Evolutionary conservation across 768 basidiomycete species (phyloP).

Genomic region (Lactarius quietus): DNA sequence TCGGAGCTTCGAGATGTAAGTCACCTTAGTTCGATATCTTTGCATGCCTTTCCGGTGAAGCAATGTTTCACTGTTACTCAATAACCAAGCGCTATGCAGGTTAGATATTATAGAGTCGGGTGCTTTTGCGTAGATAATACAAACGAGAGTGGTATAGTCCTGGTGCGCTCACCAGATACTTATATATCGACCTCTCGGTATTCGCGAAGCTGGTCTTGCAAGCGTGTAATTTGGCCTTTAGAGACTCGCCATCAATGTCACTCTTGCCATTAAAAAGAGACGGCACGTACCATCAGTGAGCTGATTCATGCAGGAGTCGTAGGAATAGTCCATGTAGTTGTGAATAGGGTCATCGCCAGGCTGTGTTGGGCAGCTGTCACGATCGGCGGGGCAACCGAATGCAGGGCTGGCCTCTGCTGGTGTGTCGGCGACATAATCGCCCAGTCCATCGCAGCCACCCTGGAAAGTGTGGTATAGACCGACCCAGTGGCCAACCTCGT

Average conservation of each 20-base stretch:
- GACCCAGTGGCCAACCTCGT: conserved; percentile 61
- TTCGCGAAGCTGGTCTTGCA: conserved; percentile 40
- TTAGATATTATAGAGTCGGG: neutral
- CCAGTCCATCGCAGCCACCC: conserved; percentile 41
- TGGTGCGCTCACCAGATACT: neutral
- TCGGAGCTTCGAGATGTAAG: neutral
- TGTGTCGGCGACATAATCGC: conserved; percentile 47
- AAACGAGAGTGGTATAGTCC: neutral
- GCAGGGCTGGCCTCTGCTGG: conserved; percentile 44
- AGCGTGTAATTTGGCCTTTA: conserved; percentile 36
- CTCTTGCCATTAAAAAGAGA: neutral
- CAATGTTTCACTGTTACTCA: neutral
- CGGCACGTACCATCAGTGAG: conserved; percentile 42
- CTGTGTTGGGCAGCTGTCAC: conserved; percentile 31
- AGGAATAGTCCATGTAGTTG: conserved; percentile 55
- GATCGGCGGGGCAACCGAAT: conserved; percentile 36
- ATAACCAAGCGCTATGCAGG: neutral
- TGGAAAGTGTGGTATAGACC: conserved; percentile 61
- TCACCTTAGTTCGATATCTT: neutral
- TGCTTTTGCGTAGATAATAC: neutral
- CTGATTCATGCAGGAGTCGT: conserved; percentile 48
- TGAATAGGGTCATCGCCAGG: conserved; percentile 43
- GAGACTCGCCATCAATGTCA: neutral
- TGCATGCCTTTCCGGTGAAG: too few species aligned
- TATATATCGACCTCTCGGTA: conserved; percentile 40